phyloP scores from a whole-genome alignment of 2,329 filamentous ascomycete genomes.

The Cercospora citrullina region DNA sequence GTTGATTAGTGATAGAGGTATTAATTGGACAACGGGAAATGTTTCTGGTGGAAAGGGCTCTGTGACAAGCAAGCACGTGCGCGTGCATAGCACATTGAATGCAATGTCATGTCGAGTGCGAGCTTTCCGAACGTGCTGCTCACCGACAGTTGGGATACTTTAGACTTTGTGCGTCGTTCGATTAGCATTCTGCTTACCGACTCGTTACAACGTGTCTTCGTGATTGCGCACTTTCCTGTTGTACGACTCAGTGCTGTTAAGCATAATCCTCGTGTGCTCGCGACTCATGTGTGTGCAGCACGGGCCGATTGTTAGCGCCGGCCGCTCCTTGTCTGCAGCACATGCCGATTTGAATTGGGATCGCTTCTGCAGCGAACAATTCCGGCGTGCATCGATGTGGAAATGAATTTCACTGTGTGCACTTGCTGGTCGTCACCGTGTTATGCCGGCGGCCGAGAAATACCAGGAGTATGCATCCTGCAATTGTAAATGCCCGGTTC shows the following conservation, averaged over 20 bases:
- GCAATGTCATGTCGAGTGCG: not conserved
- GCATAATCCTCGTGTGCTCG: not conserved
- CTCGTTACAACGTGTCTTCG: not conserved
- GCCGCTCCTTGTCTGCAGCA: not conserved
- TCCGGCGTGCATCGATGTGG: not conserved
- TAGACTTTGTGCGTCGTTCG: not conserved
- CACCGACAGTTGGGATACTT: not conserved
- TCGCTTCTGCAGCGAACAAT: not conserved
- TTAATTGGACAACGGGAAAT: not conserved
- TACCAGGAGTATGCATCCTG: not conserved
- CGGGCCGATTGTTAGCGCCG: not conserved
- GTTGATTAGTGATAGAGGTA: not conserved
- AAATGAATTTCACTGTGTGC: not conserved
- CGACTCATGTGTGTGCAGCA: conserved; percentile 1
- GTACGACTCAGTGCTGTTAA: not conserved
- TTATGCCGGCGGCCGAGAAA: not conserved
- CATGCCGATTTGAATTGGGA: not conserved
- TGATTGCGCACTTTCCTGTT: not conserved
- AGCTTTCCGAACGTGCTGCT: not conserved
- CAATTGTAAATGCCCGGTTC: not conserved
- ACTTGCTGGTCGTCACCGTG: not conserved
- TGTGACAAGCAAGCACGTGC: not conserved
- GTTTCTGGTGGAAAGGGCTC: not conserved
- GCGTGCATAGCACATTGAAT: not conserved
- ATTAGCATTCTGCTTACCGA: not conserved